A percentile compares a stretch with the other conserved stretches of the same genome.
Evolutionary conservation across 108 stramenopile genomes (phyloP).

Genomic region (Cyclotella sp.): DNA sequence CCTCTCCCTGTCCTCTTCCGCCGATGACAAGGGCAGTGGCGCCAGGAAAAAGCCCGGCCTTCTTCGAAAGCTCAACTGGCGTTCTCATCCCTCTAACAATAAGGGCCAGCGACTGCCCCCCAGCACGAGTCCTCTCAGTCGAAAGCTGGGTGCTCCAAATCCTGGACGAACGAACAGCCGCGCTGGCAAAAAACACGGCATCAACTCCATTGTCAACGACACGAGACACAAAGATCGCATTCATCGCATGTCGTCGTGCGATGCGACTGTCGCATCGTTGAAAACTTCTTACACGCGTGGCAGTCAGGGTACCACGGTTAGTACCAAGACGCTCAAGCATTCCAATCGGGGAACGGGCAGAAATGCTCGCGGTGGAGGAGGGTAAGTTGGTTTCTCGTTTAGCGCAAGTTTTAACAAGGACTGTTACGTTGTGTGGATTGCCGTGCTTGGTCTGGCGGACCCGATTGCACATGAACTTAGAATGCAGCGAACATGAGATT

Average conservation of each 20-base stretch:
- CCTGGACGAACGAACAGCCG: background rate
- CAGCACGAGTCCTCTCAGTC: conserved; percentile 11
- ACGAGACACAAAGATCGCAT: background rate
- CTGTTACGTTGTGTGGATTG: too few species aligned
- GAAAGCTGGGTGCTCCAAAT: background rate
- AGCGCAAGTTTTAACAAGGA: too few species aligned
- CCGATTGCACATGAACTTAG: too few species aligned
- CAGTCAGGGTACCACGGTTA: background rate
- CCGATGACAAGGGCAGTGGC: background rate
- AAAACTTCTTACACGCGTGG: background rate
- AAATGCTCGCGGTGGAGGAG: background rate
- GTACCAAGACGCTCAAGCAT: conserved; percentile 12
- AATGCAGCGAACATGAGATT: too few species aligned
- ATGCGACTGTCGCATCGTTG: background rate
- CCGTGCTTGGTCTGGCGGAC: too few species aligned
- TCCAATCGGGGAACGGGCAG: conserved; percentile 1
- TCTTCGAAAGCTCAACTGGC: background rate
- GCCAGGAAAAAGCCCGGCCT: background rate
- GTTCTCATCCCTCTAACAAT: background rate
- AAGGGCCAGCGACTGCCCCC: background rate
- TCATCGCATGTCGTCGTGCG: background rate
- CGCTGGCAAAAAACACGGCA: background rate
- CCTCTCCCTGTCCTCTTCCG: background rate
- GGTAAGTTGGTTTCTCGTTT: background rate
- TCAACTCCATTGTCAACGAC: background rate